Conservation (phyloP, 2,329 filamentous ascomycete genomes). For the Fusarium sp. region DNA sequence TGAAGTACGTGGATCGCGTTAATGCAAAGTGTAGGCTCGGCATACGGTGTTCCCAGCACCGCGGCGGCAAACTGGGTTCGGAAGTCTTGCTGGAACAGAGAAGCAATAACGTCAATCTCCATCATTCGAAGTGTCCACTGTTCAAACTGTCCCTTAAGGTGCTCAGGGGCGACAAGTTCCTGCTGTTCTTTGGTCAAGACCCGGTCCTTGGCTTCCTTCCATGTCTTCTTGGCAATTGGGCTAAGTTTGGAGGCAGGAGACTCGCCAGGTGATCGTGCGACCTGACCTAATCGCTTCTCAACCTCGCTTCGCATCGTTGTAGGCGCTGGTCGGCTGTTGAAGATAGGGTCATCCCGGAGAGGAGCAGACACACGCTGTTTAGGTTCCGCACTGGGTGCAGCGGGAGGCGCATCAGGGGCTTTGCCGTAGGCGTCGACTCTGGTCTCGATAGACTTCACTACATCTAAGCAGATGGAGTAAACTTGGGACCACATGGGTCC, state of each 20-base stretch:
- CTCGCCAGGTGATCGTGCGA: constrained; percentile 60
- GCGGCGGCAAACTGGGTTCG: constrained; percentile 71
- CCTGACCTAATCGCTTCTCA: constrained; percentile 58
- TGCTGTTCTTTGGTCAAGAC: constrained; percentile 66
- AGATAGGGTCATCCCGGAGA: constrained; percentile 59
- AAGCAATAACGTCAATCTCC: constrained; percentile 66
- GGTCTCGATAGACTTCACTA: constrained; percentile 73
- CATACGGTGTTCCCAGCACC: constrained; percentile 79
- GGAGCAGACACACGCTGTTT: constrained; percentile 54
- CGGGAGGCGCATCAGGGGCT: constrained; percentile 50
- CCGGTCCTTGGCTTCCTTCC: constrained; percentile 59
- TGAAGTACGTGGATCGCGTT: constrained; percentile 78
- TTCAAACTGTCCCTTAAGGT: constrained; percentile 61
- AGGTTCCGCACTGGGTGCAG: constrained; percentile 46
- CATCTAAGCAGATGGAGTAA: constrained; percentile 73
- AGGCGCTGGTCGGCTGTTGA: constrained; percentile 52
- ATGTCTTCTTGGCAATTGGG: constrained; percentile 62
- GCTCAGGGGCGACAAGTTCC: constrained; percentile 62
- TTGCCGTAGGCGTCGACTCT: constrained; percentile 73
- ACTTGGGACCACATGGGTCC: constrained; percentile 87
- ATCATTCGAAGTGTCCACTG: constrained; percentile 60
- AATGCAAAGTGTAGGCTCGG: constrained; percentile 73
- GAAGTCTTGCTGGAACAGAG: constrained; percentile 77
- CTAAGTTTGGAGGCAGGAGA: constrained; percentile 61
- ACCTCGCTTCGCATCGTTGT: constrained; percentile 57